These are phyloP conservation scores for Umbelopsis isabellina DNA, from an alignment of 192 early-diverging fungal genomes.

Conservation along the genomic window DNA sequence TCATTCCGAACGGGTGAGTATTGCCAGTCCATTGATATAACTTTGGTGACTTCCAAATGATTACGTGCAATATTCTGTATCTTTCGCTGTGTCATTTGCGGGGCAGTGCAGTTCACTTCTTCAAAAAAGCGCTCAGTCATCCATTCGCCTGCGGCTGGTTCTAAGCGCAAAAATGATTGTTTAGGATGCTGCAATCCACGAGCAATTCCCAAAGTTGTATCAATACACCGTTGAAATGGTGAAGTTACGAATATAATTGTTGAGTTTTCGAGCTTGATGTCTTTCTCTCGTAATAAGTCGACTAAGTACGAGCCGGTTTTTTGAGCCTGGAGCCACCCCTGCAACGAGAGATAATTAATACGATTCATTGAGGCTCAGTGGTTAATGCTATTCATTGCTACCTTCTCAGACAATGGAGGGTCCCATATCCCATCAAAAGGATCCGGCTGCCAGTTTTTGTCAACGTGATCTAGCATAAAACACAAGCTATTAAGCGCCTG, in stretches of 20 bases:
- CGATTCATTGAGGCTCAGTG: neutral
- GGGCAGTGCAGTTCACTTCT: constrained; percentile 29
- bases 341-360: constrained; percentile 2
- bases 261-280: constrained; percentile 22
- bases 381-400: neutral
- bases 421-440: constrained; percentile 39
- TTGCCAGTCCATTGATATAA: constrained; percentile 22
- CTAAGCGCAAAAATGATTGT: constrained; percentile 27
- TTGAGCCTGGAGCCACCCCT: constrained; percentile 35
- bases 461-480: constrained; percentile 30
- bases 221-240: constrained; percentile 46
- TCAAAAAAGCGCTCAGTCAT: constrained; percentile 43
- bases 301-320: constrained; percentile 33
- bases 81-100: constrained; percentile 25
- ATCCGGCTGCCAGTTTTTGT: constrained; percentile 39
- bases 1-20: constrained; percentile 16
- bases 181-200: constrained; percentile 28
- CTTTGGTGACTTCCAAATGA: constrained; percentile 20
- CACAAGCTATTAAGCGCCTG: neutral
- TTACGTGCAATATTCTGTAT: constrained; percentile 32
- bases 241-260: constrained; percentile 35
- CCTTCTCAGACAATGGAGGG: constrained; percentile 31
- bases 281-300: constrained; percentile 20
- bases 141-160: constrained; percentile 44
- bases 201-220: constrained; percentile 36